phyloP scores from a whole-genome alignment of 2,329 filamentous ascomycete species.

The Fusarium sp. region DNA sequence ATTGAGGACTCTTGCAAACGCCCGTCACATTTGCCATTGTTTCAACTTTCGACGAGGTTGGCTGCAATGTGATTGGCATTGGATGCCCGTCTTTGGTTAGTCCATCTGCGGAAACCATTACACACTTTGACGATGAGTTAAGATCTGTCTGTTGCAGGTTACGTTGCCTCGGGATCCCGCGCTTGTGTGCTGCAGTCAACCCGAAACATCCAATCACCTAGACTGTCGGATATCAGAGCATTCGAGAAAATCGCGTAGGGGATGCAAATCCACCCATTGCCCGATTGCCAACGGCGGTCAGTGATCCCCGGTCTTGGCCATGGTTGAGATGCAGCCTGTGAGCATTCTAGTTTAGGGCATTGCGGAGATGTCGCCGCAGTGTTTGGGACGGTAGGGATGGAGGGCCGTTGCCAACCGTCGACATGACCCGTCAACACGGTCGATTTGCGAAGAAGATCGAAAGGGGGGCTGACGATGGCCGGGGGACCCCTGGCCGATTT shows the following conservation, averaged over 20 bases:
- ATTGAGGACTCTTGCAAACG: slow-evolving; percentile 9
- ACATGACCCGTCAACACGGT: slow-evolving; percentile 18
- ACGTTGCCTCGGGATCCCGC: slow-evolving; percentile 11
- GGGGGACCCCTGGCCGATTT: slow-evolving; percentile 9
- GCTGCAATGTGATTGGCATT: slow-evolving; percentile 16
- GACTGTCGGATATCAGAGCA: slow-evolving; percentile 12
- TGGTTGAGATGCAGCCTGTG: slow-evolving; percentile 13
- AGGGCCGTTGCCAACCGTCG: slow-evolving; percentile 8
- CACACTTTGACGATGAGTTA: slow-evolving; percentile 10
- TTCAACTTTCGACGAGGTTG: slow-evolving; percentile 6
- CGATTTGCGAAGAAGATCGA: slow-evolving; percentile 43
- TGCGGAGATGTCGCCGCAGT: slow-evolving; percentile 4
- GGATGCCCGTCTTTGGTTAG: slow-evolving; percentile 25
- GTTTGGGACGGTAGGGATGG: slow-evolving; percentile 10
- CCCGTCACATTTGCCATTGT: slow-evolving; percentile 14
- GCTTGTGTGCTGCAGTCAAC: not conserved
- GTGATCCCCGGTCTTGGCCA: slow-evolving; percentile 9
- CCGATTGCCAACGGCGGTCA: slow-evolving; percentile 5
- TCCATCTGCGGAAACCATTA: slow-evolving; percentile 31
- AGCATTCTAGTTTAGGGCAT: slow-evolving; percentile 17
- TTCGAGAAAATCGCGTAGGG: slow-evolving; percentile 7
- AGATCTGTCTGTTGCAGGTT: slow-evolving; percentile 2
- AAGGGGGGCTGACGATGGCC: slow-evolving; percentile 14
- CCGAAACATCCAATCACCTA: not conserved
- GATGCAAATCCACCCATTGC: slow-evolving; percentile 15